Evolutionary conservation across 106 monocot genomes (phyloP).

Genomic region (Allium cepa): DNA sequence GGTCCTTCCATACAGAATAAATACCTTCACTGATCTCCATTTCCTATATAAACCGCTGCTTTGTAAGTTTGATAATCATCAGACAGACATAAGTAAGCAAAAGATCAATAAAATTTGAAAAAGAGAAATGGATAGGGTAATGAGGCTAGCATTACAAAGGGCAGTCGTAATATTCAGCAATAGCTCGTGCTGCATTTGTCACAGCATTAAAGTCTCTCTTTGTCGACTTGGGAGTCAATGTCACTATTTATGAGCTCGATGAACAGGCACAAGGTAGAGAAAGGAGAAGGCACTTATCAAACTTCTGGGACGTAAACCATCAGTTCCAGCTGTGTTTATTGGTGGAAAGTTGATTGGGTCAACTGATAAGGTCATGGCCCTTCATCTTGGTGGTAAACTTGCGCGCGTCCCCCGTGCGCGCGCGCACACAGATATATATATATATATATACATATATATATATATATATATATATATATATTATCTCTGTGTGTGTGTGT

Average conservation of each 20-base stretch:
- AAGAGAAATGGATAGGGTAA: not conserved
- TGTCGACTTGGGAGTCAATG: not conserved
- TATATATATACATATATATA: too few relatives aligned
- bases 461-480: too few relatives aligned
- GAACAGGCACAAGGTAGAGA: constrained; percentile 1
- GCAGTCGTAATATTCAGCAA: constrained; percentile 3
- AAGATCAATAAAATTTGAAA: not conserved
- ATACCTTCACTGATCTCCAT: too few relatives aligned
- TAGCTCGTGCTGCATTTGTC: constrained; percentile 8
- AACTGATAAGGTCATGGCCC: not conserved
- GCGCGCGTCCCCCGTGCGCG: too few relatives aligned
- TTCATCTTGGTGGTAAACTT: constrained; percentile 2
- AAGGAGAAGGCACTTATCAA: constrained; percentile 6
- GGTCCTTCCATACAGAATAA: too few relatives aligned
- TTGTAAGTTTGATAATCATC: too few relatives aligned
- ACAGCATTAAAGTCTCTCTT: not conserved
- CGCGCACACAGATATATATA: too few relatives aligned
- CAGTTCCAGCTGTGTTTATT: constrained; percentile 8
- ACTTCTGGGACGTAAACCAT: not conserved
- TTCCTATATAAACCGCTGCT: too few relatives aligned
- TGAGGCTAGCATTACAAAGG: constrained; percentile 1
- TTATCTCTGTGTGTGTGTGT: too few relatives aligned
- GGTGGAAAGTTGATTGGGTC: constrained; percentile 3
- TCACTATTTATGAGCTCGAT: not conserved
- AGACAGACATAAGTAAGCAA: not conserved